Evolutionary conservation across 2,329 filamentous ascomycete genomes (phyloP).

Genomic region (Elsinoe arachidis): DNA sequence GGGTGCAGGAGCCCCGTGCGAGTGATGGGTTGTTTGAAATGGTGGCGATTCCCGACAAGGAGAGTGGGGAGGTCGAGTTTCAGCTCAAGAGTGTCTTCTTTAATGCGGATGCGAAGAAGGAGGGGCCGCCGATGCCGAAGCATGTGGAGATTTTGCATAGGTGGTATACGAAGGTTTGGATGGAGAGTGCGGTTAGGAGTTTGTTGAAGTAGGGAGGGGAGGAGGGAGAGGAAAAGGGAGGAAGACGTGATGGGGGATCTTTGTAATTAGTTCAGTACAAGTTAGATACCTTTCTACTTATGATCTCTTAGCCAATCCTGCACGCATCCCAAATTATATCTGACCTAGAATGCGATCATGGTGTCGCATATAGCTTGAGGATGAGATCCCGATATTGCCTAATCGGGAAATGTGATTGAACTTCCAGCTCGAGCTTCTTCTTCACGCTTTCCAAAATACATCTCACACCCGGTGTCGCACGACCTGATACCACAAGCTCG

Average conservation of each 20-base stretch:
- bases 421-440: neutral
- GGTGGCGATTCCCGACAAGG: constrained; percentile 50
- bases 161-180: constrained; percentile 48
- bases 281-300: neutral
- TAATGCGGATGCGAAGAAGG: constrained; percentile 41
- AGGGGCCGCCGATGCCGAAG: constrained; percentile 37
- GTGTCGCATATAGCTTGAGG: neutral
- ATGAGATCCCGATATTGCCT: constrained; percentile 1
- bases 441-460: neutral
- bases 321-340: too few species aligned
- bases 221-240: neutral
- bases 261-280: neutral
- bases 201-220: constrained; percentile 20
- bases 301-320: neutral
- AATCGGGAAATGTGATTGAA: constrained; percentile 9
- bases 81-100: constrained; percentile 58
- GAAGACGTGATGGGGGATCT: neutral
- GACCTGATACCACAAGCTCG: too few species aligned
- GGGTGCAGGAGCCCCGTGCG: constrained; percentile 46
- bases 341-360: too few species aligned
- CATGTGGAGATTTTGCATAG: constrained; percentile 44
- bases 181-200: constrained; percentile 45
- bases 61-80: constrained; percentile 53
- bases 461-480: neutral
- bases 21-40: constrained; percentile 62